Evolutionary conservation across 2,329 filamentous ascomycete species (phyloP), one percentile per base, ranked within the genome.

Genomic region (Neopestalotiopsis sp.): DNA sequence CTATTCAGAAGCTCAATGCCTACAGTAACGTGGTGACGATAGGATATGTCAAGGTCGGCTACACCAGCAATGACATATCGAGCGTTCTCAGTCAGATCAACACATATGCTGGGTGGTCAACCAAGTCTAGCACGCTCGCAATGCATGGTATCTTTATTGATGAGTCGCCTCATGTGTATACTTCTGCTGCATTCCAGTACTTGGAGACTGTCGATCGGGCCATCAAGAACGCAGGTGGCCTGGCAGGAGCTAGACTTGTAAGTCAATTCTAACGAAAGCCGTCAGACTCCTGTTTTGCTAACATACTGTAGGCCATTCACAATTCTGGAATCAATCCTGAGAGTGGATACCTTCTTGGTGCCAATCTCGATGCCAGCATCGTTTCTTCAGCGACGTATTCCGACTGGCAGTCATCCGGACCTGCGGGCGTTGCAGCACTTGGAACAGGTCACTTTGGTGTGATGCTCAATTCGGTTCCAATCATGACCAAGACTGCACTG

Each of bases 71-170:
- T 20, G 71, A 76, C 61, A 69, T 78, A n/a, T 65, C 74, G 3
- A 74, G 73, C 3, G 78, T 84, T 17, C 69, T 78, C 30, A 69
- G 72, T 3, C 79, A 84, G 17, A 74, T 84, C 40, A 74, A 72
- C 28, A 75, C 68, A 9, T 84, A 83, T 70, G 76, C 79, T 1
- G 70, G 71, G n/a, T 84, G 82, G 81, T 70, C 73, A 0, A 30
- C n/a, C 14, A 67, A 71, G 42, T 60, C 74, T 1, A 72, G 74
- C 49, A 32, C 32, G 14, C 77, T 81, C 28, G 69, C 72, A 7
- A 73, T 82, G 32, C 72, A 75, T 4, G 81, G 81, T 4, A 81
- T 82, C 52, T 83, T 82, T 74, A 80, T 82, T 69, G 81, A 83
- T 67, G 80, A 82, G 67, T 74, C 75, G 5, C 72, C 78, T 1